Conservation (phyloP, 495 filamentous ascomycete species). For the Tirmania nivea region DNA sequence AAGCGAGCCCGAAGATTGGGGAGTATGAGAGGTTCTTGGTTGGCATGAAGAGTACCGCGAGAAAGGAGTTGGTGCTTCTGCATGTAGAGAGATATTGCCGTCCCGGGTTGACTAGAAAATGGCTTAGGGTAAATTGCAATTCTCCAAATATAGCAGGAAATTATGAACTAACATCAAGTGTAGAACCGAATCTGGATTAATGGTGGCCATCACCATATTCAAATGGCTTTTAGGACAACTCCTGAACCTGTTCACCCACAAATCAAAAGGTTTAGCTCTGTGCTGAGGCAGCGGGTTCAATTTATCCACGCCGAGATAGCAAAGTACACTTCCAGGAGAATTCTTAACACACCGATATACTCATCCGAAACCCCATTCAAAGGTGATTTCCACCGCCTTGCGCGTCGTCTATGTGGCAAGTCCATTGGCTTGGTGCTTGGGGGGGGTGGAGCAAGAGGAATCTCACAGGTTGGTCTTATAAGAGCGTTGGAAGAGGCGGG, state of each 20-base stretch:
- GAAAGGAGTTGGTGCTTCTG: constrained; percentile 83
- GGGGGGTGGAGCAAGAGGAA: constrained; percentile 78
- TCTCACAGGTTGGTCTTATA: constrained; percentile 82
- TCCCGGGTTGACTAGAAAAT: constrained; percentile 61
- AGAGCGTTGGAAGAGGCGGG: constrained; percentile 88
- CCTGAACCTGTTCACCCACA: constrained; percentile 52
- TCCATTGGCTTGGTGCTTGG: constrained; percentile 87
- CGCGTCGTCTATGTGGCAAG: constrained; percentile 75
- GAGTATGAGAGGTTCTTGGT: constrained; percentile 92
- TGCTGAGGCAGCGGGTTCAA: constrained; percentile 79
- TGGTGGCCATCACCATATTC: constrained; percentile 93
- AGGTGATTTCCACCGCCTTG: constrained; percentile 85
- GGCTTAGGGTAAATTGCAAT: constrained; percentile 32
- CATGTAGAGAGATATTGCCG: constrained; percentile 78
- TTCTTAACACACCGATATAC: constrained; percentile 71
- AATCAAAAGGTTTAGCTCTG: constrained; percentile 54
- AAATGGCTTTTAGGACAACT: constrained; percentile 76
- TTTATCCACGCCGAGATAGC: constrained; percentile 91
- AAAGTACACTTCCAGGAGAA: constrained; percentile 77
- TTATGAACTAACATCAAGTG: not conserved
- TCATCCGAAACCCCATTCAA: constrained; percentile 83
- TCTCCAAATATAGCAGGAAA: not conserved
- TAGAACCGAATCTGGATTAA: constrained; percentile 91
- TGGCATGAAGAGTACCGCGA: constrained; percentile 89
- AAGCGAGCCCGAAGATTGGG: constrained; percentile 70